Base-by-base conservation (phyloP, 768 basidiomycete species). In the Rhodotorula babjevae region DNA sequence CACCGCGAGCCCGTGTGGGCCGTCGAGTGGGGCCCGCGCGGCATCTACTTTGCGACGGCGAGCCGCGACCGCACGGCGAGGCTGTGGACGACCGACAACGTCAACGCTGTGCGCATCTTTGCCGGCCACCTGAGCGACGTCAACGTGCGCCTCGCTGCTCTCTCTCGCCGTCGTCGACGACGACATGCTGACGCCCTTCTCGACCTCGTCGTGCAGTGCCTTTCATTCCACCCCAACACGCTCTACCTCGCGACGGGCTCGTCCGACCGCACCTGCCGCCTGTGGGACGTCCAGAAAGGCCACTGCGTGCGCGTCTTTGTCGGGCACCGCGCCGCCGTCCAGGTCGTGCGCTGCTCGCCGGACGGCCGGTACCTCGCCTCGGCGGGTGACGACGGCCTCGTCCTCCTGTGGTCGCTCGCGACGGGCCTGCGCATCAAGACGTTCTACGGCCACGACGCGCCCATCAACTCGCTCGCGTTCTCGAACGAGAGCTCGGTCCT, bases 1-100 rank as follows among this genome's bases (percentile, higher is more conserved):
- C 96, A 99, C 77, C 89, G 94, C 79, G 94, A 96, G 80, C 93
- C 96, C 0, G 89, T 99, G 1, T 99, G 96, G 96, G 96, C 98
- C 77, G 93, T 95, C 21, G 90, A 97, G 80, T 99, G 96, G 96
- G 94, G 92, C 78, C 95, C 96, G 18, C 88, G 92, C 84, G 94
- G 96, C 9, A 87, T 94, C n/a, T 97, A 99, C 82, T 99, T 99
- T 81, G 95, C 96, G 14, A 95, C 91, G 27, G 94, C 87, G 27
- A 94, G 93, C 77, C 84, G 96, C 65, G 96, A 99, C 81, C 84
- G 92, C 70, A 96, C 96, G 9, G 96, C 96, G 0, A 85, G 94
- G 79, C 84, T 99, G 63, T 99, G 96, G 96, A 92, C 91, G 29
- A 94, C 94, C 2, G 96, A 99, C 79, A 85, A 93, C 69, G 87